These are phyloP conservation scores for Backusella mclennaniae DNA, from an alignment of 192 early-diverging fungal genomes.

Conservation along the genomic window DNA sequence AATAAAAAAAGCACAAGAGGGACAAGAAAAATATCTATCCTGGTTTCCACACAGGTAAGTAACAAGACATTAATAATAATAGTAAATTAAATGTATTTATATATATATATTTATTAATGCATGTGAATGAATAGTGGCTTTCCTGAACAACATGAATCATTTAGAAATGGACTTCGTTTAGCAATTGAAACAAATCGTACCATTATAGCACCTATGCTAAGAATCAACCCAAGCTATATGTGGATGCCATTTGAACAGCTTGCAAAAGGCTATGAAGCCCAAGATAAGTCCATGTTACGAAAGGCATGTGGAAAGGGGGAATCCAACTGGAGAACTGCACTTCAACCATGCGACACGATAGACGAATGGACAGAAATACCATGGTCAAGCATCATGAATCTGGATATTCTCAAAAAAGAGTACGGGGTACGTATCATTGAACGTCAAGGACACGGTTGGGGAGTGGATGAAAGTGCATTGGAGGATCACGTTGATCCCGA, in stretches of 20 bases:
- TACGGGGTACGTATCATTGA: constrained; percentile 22
- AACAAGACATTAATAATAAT: background rate
- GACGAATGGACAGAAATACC: constrained; percentile 22
- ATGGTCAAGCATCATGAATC: constrained; percentile 26
- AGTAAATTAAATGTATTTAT: background rate
- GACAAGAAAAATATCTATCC: constrained; percentile 11
- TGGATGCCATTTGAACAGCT: constrained; percentile 17
- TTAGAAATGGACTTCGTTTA: constrained; percentile 26
- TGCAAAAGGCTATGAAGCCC: constrained; percentile 23
- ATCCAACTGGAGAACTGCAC: background rate
- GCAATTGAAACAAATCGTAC: constrained; percentile 26
- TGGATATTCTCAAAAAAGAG: constrained; percentile 1
- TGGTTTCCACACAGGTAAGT: constrained; percentile 14
- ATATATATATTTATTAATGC: background rate
- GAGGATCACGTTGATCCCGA: background rate
- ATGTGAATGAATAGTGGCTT: constrained; percentile 9
- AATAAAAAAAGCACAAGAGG: background rate
- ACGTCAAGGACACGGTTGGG: constrained; percentile 10
- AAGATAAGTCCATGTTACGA: constrained; percentile 7
- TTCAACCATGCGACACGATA: constrained; percentile 8
- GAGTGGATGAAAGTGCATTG: constrained; percentile 3
- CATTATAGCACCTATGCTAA: constrained; percentile 18
- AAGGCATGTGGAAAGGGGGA: background rate
- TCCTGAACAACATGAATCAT: constrained; percentile 23
- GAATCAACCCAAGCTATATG: constrained; percentile 4